A percentile compares a stretch with the other conserved stretches of the same genome.
These are phyloP conservation scores for Blastobotrys raffinosifermentans DNA, from an alignment of 1,139 yeast species.

Conservation along the genomic window DNA sequence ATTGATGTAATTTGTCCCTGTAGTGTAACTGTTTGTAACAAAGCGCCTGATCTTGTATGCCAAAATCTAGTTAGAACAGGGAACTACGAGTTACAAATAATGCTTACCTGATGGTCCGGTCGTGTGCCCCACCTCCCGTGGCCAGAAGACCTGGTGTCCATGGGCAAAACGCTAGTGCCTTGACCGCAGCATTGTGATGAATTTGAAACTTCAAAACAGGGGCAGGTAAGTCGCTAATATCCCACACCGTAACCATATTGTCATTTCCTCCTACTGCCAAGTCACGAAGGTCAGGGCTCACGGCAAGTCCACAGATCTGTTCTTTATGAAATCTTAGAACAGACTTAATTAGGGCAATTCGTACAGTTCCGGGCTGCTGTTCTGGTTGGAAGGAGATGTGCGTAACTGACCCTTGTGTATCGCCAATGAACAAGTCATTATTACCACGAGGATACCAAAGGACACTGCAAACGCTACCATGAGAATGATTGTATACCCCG, in stretches of 20 bases:
- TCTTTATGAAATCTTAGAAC: slow-evolving; percentile 20
- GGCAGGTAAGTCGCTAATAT: slow-evolving; percentile 15
- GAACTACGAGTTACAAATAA: background rate
- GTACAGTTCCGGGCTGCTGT: too few species aligned
- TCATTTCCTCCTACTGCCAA: slow-evolving; percentile 33
- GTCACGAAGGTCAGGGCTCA: background rate
- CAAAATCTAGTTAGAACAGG: slow-evolving; percentile 54
- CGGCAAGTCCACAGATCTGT: slow-evolving; percentile 27
- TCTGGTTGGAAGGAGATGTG: too few species aligned
- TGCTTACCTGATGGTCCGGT: slow-evolving; percentile 40
- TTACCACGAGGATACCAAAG: slow-evolving; percentile 51
- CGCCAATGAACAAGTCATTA: slow-evolving; percentile 53
- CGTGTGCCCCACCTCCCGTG: slow-evolving; percentile 92
- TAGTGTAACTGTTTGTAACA: slow-evolving; percentile 50
- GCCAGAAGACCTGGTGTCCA: slow-evolving; percentile 57
- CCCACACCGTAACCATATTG: slow-evolving; percentile 30
- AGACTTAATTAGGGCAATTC: too few species aligned
- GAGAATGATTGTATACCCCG: slow-evolving; percentile 29
- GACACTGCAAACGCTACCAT: slow-evolving; percentile 50
- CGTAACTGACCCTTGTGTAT: slow-evolving; percentile 58
- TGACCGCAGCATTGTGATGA: slow-evolving; percentile 39
- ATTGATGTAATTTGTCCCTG: slow-evolving; percentile 74
- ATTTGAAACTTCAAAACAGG: slow-evolving; percentile 21
- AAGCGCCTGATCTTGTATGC: slow-evolving; percentile 75
- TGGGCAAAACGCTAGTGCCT: slow-evolving; percentile 70